Evolutionary conservation across 2,329 filamentous ascomycete genomes (phyloP).

Genomic region (Ophiostoma populinum): DNA sequence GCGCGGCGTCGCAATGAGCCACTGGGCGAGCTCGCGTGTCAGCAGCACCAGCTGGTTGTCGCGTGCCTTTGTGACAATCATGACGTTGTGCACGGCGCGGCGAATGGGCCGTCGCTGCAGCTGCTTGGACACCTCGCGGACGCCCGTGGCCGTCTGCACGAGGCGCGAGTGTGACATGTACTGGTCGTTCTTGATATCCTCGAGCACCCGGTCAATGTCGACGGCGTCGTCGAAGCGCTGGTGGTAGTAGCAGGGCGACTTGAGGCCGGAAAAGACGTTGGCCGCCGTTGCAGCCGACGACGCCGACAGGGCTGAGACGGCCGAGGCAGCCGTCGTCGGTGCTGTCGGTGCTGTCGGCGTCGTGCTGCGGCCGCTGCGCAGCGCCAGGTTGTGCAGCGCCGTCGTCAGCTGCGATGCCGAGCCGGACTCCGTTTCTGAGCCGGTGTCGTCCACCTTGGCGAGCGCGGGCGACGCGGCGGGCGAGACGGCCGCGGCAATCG

Average conservation of each 20-base stretch:
- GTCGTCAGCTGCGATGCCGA: constrained; percentile 42
- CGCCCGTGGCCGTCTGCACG: constrained; percentile 86
- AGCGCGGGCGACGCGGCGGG: too few relatives aligned
- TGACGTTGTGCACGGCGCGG: constrained; percentile 79
- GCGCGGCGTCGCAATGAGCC: constrained; percentile 74
- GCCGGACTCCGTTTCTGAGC: constrained; percentile 15
- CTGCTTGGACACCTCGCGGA: constrained; percentile 90
- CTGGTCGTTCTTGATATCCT: constrained; percentile 81
- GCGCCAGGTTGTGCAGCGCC: constrained; percentile 36
- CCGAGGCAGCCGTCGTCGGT: too few relatives aligned
- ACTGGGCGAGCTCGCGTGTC: constrained; percentile 72
- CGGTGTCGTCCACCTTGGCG: neutral
- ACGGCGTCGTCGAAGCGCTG: constrained; percentile 92
- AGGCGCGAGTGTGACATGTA: constrained; percentile 85
- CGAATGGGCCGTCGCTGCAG: constrained; percentile 83
- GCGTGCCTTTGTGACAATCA: constrained; percentile 96
- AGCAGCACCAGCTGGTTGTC: constrained; percentile 85
- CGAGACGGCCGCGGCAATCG: constrained; percentile 12
- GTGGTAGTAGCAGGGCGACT: constrained; percentile 96
- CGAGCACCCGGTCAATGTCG: constrained; percentile 83
- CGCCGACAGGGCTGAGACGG: neutral
- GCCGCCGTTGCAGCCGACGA: constrained; percentile 2
- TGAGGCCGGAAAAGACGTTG: constrained; percentile 46
- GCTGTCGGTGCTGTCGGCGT: too few relatives aligned
- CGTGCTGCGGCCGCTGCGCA: constrained; percentile 12